phyloP scores from a whole-genome alignment of 345 rosid species.

The Anacardium occidentale region DNA sequence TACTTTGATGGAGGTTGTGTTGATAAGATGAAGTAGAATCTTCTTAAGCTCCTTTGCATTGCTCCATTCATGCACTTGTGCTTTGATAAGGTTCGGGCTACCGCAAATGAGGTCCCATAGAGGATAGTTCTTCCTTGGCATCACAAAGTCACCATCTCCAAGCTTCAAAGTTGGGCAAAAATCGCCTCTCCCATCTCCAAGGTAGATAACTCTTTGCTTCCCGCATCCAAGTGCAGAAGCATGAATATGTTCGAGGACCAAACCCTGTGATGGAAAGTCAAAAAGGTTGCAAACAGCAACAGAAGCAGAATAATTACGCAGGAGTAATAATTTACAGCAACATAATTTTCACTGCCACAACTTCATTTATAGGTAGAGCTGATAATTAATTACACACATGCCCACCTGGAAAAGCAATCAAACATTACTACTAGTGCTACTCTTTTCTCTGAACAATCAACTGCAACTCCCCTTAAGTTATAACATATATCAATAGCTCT shows the following conservation, averaged over 20 bases:
- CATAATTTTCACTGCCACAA: background rate
- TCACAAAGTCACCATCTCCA: slow-evolving; percentile 48
- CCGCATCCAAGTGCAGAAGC: slow-evolving; percentile 29
- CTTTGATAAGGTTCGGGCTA: slow-evolving; percentile 50
- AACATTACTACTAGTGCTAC: background rate
- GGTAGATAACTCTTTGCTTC: slow-evolving; percentile 50
- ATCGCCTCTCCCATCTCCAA: slow-evolving; percentile 88
- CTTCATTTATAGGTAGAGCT: background rate
- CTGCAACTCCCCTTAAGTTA: background rate
- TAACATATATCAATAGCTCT: background rate
- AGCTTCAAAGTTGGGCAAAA: slow-evolving; percentile 74
- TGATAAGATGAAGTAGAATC: slow-evolving; percentile 44
- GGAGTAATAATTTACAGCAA: background rate
- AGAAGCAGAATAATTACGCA: background rate
- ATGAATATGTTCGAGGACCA: slow-evolving; percentile 50
- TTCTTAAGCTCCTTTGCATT: slow-evolving; percentile 54
- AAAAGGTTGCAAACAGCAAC: background rate
- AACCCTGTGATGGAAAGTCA: slow-evolving; percentile 44
- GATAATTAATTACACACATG: background rate
- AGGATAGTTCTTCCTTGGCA: slow-evolving; percentile 77
- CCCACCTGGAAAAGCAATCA: background rate
- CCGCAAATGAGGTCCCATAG: slow-evolving; percentile 48
- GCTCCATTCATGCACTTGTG: slow-evolving; percentile 70
- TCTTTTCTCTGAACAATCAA: background rate
- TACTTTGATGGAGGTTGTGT: slow-evolving; percentile 27